These are phyloP conservation scores for Fusarium floridanum DNA, from an alignment of 2,329 filamentous ascomycete genomes.

Conservation along the genomic window DNA sequence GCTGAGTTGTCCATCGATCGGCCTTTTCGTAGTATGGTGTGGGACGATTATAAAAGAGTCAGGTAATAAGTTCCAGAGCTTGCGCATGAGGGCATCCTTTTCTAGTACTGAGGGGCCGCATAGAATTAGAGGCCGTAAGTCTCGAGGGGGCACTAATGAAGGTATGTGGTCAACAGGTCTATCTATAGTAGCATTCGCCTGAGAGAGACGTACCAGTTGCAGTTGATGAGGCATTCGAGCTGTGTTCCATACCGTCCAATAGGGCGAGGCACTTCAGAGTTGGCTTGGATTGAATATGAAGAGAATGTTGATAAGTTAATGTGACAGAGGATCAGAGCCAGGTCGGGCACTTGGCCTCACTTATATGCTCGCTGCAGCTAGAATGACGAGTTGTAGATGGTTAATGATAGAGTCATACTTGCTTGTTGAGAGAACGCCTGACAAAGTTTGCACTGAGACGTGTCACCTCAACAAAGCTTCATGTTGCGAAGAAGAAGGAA, in stretches of 20 bases:
- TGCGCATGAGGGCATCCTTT: background rate
- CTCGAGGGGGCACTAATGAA: background rate
- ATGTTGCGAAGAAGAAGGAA: background rate
- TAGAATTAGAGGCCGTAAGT: background rate
- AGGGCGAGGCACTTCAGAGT: background rate
- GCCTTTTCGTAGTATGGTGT: background rate
- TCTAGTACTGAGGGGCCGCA: background rate
- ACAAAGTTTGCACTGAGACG: background rate
- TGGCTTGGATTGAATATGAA: background rate
- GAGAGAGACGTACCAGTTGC: background rate
- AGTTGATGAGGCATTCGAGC: background rate
- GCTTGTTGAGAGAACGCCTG: background rate
- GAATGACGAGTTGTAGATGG: background rate
- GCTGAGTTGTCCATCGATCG: background rate
- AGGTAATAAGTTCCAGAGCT: background rate
- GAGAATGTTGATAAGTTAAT: background rate
- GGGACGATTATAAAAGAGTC: background rate
- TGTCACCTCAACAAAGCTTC: background rate
- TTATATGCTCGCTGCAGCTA: background rate
- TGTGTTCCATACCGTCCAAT: background rate
- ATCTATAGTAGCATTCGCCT: background rate
- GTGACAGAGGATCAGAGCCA: background rate
- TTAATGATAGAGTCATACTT: background rate
- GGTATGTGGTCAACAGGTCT: background rate
- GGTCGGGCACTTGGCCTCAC: background rate